Evolutionary conservation across 2,329 filamentous ascomycete species (phyloP).

Genomic region (Scedosporium apiospermum): DNA sequence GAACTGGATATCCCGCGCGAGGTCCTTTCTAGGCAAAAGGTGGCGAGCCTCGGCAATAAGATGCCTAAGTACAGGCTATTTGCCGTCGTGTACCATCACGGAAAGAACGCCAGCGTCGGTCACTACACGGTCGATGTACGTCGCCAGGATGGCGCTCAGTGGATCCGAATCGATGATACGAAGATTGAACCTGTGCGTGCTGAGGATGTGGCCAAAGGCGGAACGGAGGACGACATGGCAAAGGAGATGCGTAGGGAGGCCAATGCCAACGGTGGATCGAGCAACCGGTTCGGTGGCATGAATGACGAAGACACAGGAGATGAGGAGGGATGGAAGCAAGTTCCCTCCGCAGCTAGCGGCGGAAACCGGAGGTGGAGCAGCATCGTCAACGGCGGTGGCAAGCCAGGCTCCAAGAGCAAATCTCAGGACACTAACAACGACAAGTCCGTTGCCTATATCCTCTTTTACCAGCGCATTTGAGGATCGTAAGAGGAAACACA

Average conservation of each 20-base stretch:
- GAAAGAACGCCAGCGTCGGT: conserved; percentile 89
- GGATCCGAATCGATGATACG: conserved; percentile 94
- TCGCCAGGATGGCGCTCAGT: conserved; percentile 88
- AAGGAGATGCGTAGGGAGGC: conserved; percentile 61
- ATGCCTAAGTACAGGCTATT: conserved; percentile 79
- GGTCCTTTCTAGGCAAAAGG: conserved; percentile 68
- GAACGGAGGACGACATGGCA: conserved; percentile 62
- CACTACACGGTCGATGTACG: conserved; percentile 98
- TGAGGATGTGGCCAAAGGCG: conserved; percentile 82
- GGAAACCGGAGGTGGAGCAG: conserved; percentile 60
- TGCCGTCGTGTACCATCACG: conserved; percentile 92
- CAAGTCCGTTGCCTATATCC: conserved; percentile 92
- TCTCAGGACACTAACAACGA: conserved; percentile 65
- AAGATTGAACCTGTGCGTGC: conserved; percentile 73
- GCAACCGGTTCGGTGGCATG: conserved; percentile 67
- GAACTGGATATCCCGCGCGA: conserved; percentile 91
- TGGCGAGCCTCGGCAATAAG: conserved; percentile 54
- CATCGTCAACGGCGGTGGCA: conserved; percentile 51
- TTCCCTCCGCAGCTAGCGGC: conserved; percentile 48
- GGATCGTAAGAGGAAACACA: neutral
- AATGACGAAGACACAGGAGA: conserved; percentile 59
- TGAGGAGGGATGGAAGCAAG: conserved; percentile 76
- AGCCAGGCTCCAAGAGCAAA: conserved; percentile 39
- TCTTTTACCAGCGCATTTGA: conserved; percentile 82
- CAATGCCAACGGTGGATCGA: conserved; percentile 13